Base-by-base conservation (phyloP, 257 asterid genomes). In the Solanum neorickii region DNA sequence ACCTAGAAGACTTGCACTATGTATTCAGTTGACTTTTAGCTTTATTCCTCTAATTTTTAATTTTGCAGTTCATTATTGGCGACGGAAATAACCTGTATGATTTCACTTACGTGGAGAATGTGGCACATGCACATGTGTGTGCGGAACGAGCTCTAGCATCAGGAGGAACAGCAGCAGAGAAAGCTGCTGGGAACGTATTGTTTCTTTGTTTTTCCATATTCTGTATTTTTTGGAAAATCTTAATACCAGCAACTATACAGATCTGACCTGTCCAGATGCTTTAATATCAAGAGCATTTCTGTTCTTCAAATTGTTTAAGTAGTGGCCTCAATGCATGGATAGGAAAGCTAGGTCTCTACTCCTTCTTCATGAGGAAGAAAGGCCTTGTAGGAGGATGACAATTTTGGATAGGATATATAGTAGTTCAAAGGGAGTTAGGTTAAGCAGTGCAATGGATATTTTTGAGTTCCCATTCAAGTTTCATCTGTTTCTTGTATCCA, bases 111-210 rank as follows among this genome's bases (percentile, higher is more conserved):
- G 99, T 95, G 59, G 99, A 93, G 93, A 97, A 97, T 91, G 99
- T 95, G 86, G 99, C 96, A 83, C 99, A 97, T 93, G 99, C 98
- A 86, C 99, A 97, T 86, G 90, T 97, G 83, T 97, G 99, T 90
- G 99, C 99, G 21, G 99, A 97, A 89, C 93, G 98, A 90, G 99
- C 98, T 47, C 90, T 95, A 92, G 98, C 99, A 72, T 94, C 98
- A 75, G 96, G 91, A 80, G 95, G 92, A 87, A 49, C 90, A 66
- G 94, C 86, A 84, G 95, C 98, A 88, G 99, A 94, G 89, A 97
- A 91, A 90, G 98, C 98, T 88, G 90, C 98, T 84, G 99, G 99
- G 59, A 94, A 97, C 94, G 99, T 95, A 92, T 60, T 44, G 33
- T 82, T 47, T 87, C 86, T 18, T 80, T 49, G 66, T 29, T 27